These are phyloP conservation scores for Pichia sp. DNA, from an alignment of 1,139 yeast species.

Conservation along the genomic window DNA sequence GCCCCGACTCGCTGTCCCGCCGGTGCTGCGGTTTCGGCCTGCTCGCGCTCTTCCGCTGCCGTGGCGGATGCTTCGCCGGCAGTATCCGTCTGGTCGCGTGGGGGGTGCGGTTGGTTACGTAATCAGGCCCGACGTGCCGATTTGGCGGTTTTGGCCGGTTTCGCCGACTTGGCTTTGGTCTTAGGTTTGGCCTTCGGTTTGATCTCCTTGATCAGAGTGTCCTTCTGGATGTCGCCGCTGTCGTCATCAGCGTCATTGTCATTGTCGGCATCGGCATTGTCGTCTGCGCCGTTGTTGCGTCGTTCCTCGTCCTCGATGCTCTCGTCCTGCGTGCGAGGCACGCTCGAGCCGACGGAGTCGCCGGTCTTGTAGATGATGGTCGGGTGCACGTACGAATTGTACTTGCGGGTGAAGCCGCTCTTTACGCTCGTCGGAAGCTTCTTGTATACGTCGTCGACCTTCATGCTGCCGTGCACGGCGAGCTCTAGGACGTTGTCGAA, in stretches of 20 bases:
- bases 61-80: too few species aligned
- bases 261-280: conserved; percentile 39
- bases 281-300: conserved; percentile 45
- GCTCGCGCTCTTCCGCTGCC: too few species aligned
- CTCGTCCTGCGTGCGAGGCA: conserved; percentile 10
- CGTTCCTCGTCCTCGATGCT: conserved; percentile 28
- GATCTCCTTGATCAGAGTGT: conserved; percentile 24
- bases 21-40: too few species aligned
- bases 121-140: not conserved
- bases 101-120: too few species aligned
- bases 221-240: conserved; percentile 34
- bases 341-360: conserved; percentile 42
- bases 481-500: conserved; percentile 85
- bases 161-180: not conserved
- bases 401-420: conserved; percentile 78
- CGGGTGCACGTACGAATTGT: conserved; percentile 75
- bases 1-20: too few species aligned
- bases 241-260: conserved; percentile 40
- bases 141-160: not conserved
- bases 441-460: conserved; percentile 44
- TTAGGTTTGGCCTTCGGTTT: not conserved
- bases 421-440: conserved; percentile 71
- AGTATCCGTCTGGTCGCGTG: too few species aligned
- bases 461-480: conserved; percentile 56
- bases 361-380: conserved; percentile 76